Evolutionary conservation across 495 filamentous ascomycete species (phyloP), one percentile per base, ranked within the genome.

Genomic region (Cairneyella variabilis): DNA sequence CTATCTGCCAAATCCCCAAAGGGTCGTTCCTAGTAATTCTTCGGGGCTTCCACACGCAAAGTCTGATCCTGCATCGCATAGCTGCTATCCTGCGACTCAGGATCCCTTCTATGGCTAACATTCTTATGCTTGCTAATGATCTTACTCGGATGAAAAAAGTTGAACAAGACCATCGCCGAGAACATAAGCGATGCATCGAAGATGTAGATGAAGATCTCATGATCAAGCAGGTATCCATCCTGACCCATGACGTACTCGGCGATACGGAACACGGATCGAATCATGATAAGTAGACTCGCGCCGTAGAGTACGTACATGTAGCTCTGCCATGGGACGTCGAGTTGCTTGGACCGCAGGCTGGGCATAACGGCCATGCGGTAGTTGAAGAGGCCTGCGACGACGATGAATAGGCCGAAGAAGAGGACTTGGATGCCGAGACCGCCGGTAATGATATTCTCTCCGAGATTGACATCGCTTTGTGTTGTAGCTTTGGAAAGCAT

Each of bases 161-260:
- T 76, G 17, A 79, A 68, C 0, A 72, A 36, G 1, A 74, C 25
- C 28, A 81, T 61, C 1, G 72, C 71, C 2, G 76, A 16, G 11
- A 79, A 59, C 78, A 84, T 83, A 0, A 79, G 75, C 2, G 68
- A 38, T 1, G 80, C 73, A 52, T 83, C 81, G 32, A 66, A 66
- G 26, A 63, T 54, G 26, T 66, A 59, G 2, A 61, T 21, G 23
- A 44, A 66, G 9, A 39, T 26, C 58, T 66, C 63, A 23, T 54
- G 41, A 14, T 21, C 9, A 16, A 64, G 27, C 40, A 64, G 21
- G 5, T 49, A 50, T 5, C 80, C 79, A 22, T 68, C 61, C 43
- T 71, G 66, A 0, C 84, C 83, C 53, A 75, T 62, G 0, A 76
- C 22, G 41, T 82, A 86, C 64, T 87, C 84, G 8, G 76, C 69